Base-by-base conservation (phyloP, 2,329 filamentous ascomycete species). In the Colletotrichum camelliae region DNA sequence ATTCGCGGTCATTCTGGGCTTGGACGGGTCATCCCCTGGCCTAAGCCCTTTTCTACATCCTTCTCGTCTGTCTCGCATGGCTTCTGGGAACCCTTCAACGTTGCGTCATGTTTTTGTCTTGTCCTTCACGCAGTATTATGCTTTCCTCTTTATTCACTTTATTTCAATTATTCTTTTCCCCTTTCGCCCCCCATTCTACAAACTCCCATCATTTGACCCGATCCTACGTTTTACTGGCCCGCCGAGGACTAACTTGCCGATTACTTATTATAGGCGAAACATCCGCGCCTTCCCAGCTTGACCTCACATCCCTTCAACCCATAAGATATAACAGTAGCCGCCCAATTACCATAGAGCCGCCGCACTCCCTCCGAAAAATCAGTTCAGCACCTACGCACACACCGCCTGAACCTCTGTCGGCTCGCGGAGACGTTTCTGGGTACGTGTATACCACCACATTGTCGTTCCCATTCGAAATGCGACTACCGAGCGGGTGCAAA, bases 371-470 rank as follows among this genome's bases (percentile, higher is more conserved):
- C 61, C 86, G 82, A 77, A 87, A 85, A 73, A 79, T 86, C 76
- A 86, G 83, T 64, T 82, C 82, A 75, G 81, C 85, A 65, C 84
- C 85, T 65, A 80, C 83, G 61, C 84, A 85, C 79, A 89, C 86
- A 29, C 87, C 87, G 24, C 86, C 85, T 27, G 87, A 87, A 77
- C 88, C 87, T 77, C 82, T 93, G 27, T 91, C 91, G 31, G 91
- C 89, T 60, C 86, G 91, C 70, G 91, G 91, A 68, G 91, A 93
- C 81, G 80, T 91, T 66, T 87, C 86, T 80, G 90, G 91, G 91
- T 92, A 88, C 81, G 88, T 85, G 10, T 58, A 52, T 35, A 18
- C 21, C 58, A 35, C 24, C 31, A 9, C 15, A 18, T 61, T 61
- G 29, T 13, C 24, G 27, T 21, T 48, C 39, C 21, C 21, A 24